A percentile compares a stretch with the other conserved stretches of the same genome.
Evolutionary conservation across 176 grass and related monocot species (phyloP).

Genomic region (Typha latifolia): DNA sequence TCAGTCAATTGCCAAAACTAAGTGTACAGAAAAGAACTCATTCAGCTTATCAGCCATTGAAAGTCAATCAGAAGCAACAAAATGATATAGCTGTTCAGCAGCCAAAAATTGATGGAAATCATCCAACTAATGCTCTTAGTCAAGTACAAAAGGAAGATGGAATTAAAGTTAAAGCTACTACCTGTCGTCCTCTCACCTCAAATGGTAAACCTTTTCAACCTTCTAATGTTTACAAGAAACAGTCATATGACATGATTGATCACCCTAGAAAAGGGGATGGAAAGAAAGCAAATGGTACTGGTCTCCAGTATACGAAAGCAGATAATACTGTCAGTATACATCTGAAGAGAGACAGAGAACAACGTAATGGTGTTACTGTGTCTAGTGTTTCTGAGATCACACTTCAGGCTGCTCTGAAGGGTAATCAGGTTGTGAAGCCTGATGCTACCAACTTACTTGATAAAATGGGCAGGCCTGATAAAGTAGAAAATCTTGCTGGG

Average conservation of each 20-base stretch:
- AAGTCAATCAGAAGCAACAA: not conserved
- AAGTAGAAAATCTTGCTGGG: slow-evolving; percentile 3
- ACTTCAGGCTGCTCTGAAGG: not conserved
- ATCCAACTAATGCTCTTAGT: slow-evolving; percentile 12
- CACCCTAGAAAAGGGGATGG: not conserved
- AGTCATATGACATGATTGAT: too few species aligned
- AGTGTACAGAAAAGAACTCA: not conserved
- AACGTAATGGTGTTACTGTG: not conserved
- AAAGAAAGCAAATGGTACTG: not conserved
- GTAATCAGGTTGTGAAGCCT: slow-evolving; percentile 3
- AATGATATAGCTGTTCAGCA: not conserved
- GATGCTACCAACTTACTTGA: not conserved
- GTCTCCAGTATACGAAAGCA: not conserved
- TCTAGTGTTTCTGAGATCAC: not conserved
- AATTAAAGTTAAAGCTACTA: slow-evolving; percentile 5
- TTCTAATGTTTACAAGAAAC: not conserved
- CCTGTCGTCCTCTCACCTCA: too few species aligned
- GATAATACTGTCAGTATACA: not conserved
- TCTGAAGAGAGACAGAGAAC: not conserved
- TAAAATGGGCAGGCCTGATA: too few species aligned
- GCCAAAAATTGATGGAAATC: slow-evolving; percentile 10
- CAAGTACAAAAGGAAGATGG: slow-evolving; percentile 27
- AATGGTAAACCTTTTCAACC: not conserved
- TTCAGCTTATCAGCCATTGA: not conserved
- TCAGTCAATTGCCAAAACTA: not conserved